These are phyloP conservation scores for Helenozyma baotianmanensis DNA, from an alignment of 805 yeast genomes.

Conservation along the genomic window DNA sequence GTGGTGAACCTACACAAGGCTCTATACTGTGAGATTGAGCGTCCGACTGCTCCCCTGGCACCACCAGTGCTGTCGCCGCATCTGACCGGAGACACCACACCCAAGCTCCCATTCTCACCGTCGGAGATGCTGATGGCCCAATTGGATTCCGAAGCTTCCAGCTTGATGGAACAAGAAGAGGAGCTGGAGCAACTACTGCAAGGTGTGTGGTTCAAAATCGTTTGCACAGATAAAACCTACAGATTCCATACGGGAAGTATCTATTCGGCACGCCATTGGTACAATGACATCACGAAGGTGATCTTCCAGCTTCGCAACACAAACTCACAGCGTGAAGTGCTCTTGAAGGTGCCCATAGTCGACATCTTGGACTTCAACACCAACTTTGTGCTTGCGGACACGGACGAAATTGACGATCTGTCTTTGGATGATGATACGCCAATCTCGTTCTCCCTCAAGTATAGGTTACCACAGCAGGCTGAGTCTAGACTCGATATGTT, in stretches of 20 bases:
- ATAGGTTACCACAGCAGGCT: conserved; percentile 23
- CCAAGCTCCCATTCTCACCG: too few species aligned
- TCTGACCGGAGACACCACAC: background rate
- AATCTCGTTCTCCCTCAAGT: conserved; percentile 50
- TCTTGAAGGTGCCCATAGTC: conserved; percentile 69
- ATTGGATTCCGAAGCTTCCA: conserved; percentile 10
- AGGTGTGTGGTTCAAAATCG: conserved; percentile 52
- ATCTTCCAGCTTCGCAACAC: conserved; percentile 61
- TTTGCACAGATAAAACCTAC: conserved; percentile 54
- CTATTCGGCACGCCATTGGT: conserved; percentile 78
- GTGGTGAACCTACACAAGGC: conserved; percentile 71
- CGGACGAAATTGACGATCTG: conserved; percentile 5
- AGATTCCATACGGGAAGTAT: conserved; percentile 70
- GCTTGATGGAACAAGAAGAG: conserved; percentile 10
- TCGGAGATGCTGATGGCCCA: conserved; percentile 1
- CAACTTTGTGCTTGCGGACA: conserved; percentile 43
- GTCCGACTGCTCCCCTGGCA: too few species aligned
- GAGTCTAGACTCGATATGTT: conserved; percentile 5
- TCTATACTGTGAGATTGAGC: conserved; percentile 52
- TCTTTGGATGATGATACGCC: conserved; percentile 20
- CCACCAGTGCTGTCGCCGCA: too few species aligned
- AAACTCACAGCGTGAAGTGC: conserved; percentile 66
- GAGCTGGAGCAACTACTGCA: conserved; percentile 25
- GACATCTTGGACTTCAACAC: conserved; percentile 61
- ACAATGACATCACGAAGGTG: conserved; percentile 64